These are phyloP conservation scores for Raphanus raphanistrum DNA, from an alignment of 345 rosid genomes.

Conservation along the genomic window DNA sequence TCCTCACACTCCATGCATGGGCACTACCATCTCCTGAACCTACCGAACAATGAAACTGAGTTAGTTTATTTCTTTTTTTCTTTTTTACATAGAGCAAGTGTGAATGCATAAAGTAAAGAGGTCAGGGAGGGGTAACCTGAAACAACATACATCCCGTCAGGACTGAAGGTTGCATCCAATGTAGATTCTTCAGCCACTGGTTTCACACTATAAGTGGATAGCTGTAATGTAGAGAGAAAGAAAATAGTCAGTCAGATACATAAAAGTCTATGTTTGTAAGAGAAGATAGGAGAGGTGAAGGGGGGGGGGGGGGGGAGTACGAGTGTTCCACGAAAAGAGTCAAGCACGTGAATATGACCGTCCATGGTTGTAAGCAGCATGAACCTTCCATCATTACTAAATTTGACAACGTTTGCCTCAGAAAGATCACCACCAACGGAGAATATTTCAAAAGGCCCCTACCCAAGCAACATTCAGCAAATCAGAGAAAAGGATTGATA, in stretches of 20 bases:
- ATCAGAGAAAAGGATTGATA: not conserved
- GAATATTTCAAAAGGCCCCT: slow-evolving; percentile 92
- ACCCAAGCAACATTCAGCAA: not conserved
- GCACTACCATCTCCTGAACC: slow-evolving; percentile 93
- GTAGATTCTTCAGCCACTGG: slow-evolving; percentile 80
- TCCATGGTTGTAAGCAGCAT: slow-evolving; percentile 90
- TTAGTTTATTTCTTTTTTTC: not conserved
- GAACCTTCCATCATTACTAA: slow-evolving; percentile 89
- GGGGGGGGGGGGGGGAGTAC: slow-evolving; percentile 33
- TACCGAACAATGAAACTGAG: slow-evolving; percentile 36
- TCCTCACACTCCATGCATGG: slow-evolving; percentile 89
- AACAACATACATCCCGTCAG: slow-evolving; percentile 89
- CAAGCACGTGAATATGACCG: slow-evolving; percentile 88
- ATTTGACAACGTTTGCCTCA: slow-evolving; percentile 84
- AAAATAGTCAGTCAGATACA: not conserved
- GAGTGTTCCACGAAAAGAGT: slow-evolving; percentile 90
- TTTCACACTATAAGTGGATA: slow-evolving; percentile 79
- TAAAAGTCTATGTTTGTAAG: not conserved
- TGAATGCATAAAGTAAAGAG: not conserved
- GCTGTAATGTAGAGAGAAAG: slow-evolving; percentile 40
- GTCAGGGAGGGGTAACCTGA: slow-evolving; percentile 52
- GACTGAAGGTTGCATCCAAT: slow-evolving; percentile 94
- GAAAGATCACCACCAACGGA: slow-evolving; percentile 86
- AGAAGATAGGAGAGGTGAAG: not conserved
- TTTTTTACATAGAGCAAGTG: not conserved